These are phyloP conservation scores for Monilinia fructicola DNA, from an alignment of 2,329 filamentous ascomycete species.

Conservation along the genomic window DNA sequence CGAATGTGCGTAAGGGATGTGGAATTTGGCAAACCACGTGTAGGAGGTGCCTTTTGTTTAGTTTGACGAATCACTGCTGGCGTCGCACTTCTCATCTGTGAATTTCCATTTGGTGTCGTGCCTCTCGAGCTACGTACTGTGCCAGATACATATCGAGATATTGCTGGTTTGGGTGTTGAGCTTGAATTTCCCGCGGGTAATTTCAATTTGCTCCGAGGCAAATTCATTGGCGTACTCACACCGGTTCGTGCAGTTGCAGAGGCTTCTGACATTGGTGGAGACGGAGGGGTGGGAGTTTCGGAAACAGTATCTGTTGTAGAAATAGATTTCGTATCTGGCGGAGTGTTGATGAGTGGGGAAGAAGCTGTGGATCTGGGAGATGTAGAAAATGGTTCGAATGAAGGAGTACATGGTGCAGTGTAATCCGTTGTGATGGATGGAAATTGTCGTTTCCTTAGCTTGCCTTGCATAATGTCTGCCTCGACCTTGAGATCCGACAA, in stretches of 20 bases:
- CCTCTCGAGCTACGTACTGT: constrained; percentile 35
- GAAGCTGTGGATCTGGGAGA: constrained; percentile 86
- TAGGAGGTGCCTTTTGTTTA: constrained; percentile 46
- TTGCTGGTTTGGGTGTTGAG: constrained; percentile 53
- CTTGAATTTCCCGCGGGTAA: constrained; percentile 56
- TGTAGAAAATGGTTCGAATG: constrained; percentile 56
- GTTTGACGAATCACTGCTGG: constrained; percentile 43
- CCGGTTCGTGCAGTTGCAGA: constrained; percentile 47
- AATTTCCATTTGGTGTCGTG: constrained; percentile 27
- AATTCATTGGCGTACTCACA: constrained; percentile 38
- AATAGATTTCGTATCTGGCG: constrained; percentile 69
- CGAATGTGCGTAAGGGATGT: constrained; percentile 89
- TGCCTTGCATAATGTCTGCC: constrained; percentile 90
- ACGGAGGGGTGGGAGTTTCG: constrained; percentile 79
- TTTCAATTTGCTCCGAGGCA: constrained; percentile 48
- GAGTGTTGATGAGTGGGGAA: constrained; percentile 86
- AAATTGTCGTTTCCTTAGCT: constrained; percentile 73
- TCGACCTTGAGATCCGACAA: constrained; percentile 92
- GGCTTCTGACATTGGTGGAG: constrained; percentile 87
- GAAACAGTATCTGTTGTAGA: constrained; percentile 58
- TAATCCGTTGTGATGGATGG: constrained; percentile 61
- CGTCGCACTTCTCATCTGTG: constrained; percentile 37
- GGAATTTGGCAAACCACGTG: constrained; percentile 50
- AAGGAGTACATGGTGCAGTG: constrained; percentile 66
- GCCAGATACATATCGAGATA: constrained; percentile 30